Base-by-base conservation (phyloP, 1,284 basidiomycete genomes). In the Sphaerobolus stellatus region DNA sequence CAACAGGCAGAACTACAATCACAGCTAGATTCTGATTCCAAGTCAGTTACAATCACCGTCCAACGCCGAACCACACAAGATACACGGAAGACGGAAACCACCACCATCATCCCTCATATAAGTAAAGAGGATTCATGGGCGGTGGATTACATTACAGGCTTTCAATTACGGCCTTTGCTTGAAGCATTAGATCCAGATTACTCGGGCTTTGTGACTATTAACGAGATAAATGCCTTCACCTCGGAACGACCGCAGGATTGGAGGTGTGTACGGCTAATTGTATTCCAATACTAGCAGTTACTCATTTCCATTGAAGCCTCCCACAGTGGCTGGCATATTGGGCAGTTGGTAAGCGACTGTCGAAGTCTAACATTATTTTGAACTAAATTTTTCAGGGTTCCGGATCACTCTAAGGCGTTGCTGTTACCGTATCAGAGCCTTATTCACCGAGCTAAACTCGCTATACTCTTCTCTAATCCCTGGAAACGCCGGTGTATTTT, bases 111-210 rank as follows among this genome's bases (percentile, higher is more conserved):
- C n/a, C 18, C 41, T 27, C 6, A 5, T 2, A 24, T 44, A 22
- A 22, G 13, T 44, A 27, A 44, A 3, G 27, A 24, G 14, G 63
- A 64, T 22, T 33, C 27, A 20, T 67, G 66, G 64, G 50, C 62
- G 0, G 38, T 66, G 14, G 36, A 57, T 24, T 67, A 59, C 50
- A 60, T 67, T 56, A 60, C 49, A 11, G 40, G 64, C 2, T 31
- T 56, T 4, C 55, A 56, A 8, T 47, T 64, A 1, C 63, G 58
- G 41, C 61, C 62, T 2, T 53, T 69, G 25, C 47, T 66, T 2
- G 67, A 69, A 48, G 68, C 66, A 1, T 60, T 71, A 31, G 71
- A 72, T 49, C 63, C 65, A 27, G 70, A 73, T 36, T 60, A 61
- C 1, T 65, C 61, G 7, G 63, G 67, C 0, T 71, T 67, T 41